These are phyloP conservation scores for Psophocarpus tetragonolobus DNA, from an alignment of 306 rosid species.

Conservation along the genomic window DNA sequence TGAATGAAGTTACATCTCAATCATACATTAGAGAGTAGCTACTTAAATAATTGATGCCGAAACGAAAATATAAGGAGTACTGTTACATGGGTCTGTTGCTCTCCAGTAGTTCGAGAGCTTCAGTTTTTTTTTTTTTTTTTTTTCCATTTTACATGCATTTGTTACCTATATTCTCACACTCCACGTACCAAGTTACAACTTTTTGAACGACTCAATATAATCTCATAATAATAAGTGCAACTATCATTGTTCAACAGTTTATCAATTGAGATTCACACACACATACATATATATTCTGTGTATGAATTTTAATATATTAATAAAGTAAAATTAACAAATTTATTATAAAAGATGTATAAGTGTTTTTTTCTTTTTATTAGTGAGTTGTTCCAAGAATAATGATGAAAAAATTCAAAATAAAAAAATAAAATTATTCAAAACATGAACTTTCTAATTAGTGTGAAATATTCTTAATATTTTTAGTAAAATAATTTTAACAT, in stretches of 20 bases:
- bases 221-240: not conserved
- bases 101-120: no score
- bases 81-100: constrained; percentile 20
- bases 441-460: not conserved
- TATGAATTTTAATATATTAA: no score
- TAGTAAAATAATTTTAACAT: not conserved
- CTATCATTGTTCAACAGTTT: not conserved
- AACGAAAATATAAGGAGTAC: constrained; percentile 14
- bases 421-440: not conserved
- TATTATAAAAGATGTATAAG: no score
- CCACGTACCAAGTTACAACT: not conserved
- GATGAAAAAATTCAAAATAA: not conserved
- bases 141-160: no score
- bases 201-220: not conserved
- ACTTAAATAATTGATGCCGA: constrained; percentile 16
- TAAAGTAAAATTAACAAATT: no score
- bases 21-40: constrained; percentile 29
- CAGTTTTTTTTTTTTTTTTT: no score
- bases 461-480: not conserved
- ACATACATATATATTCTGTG: no score
- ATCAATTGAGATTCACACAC: no score
- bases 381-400: not conserved
- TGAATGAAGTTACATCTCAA: constrained; percentile 27
- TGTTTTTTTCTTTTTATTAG: no score
- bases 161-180: not conserved